Evolutionary conservation across 371 early-diverging fungal genomes (phyloP), one percentile per base, ranked within the genome.

Genomic region (Capillidium rhysosporum): DNA sequence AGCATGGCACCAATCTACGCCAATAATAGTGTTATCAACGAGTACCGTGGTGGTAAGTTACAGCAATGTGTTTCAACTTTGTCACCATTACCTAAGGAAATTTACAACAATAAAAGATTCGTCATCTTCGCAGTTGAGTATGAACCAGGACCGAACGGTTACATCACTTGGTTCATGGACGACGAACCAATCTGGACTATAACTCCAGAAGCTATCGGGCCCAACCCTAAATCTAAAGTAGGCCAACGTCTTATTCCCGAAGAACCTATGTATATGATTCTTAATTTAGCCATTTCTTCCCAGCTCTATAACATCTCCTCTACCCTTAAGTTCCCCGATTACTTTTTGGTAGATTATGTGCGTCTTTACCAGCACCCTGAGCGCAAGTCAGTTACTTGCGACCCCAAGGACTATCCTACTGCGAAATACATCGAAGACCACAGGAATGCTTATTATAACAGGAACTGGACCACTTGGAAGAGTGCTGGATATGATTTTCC

Each of bases 351-450:
- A 24, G 72, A 73, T 59, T 71, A 71, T 46, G 59, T 73, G 9
- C 65, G 73, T 10, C 55, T 72, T 38, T 73, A 69, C 63, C 73
- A 73, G 43, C 63, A 68, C 44, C 70, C 70, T 2, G 68, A 73
- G 45, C 62, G 65, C 34, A 69, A 69, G 44, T 62, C 60, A 28
- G 56, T 71, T n/a, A 69, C 72, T 30, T 73, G 73, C 54, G 70
- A 70, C 44, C 72, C 73, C 16, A 57, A 59, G 1, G 70, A 69
- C 51, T 54, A 61, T 25, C 73, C 73, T 10, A 73, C 73, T 0
- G 61, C 65, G 47, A 58, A 71, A 46, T 73, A 73, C 53, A 73
- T 73, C 34, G 60, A 69, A 31, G 40, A 52, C 18, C 62, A 61
- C 34, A 51, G 47, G 40, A 56, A 61, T 30, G 59, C 59, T 12